Base-by-base conservation (phyloP, 345 rosid genomes). In the Bruguiera sexangula region DNA sequence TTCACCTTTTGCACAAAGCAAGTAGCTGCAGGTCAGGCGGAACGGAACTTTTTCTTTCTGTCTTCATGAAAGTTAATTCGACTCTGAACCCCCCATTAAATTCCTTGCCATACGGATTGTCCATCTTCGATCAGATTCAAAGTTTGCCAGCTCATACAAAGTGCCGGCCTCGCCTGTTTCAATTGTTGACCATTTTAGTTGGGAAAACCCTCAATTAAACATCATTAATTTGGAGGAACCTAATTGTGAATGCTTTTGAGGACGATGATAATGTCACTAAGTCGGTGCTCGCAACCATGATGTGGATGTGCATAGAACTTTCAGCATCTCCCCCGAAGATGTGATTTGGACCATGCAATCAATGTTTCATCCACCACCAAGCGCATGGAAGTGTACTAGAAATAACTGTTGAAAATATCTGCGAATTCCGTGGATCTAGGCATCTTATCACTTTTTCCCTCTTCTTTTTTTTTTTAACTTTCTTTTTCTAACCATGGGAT, bases 301-400 rank as follows among this genome's bases (percentile, higher is more conserved):
- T 37, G 18, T 54, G 68, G 43, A 39, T 63, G 67, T 20, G 24
- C 37, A 7, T 63, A 37, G 55, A 53, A 53, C 19, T 51, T 21
- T 51, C 16, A 62, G 11, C 52, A n/a, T 26, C 34, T 65, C 53
- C 26, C 3, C 16, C 16, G 48, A 10, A 11, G 48, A 11, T 43
- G 16, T 2, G 48, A 13, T 43, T 43, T 11, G 16, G 48, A 43
- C 48, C 48, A 2, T 43, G 71, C 76, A 73, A 71, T 82, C 69
- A 82, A 72, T 82, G 63, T 60, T 54, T 30, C 67, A 75, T 70
- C 82, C 43, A 65, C 82, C 43, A 65, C 80, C 78, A 54, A 6
- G 74, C 82, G 78, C 82, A 60, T 75, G 85, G 31, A 20, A 3
- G 26, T n/a, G 36, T 56, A 21, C 22, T 21, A 15, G 20, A 31